phyloP scores from a whole-genome alignment of 805 yeast genomes.

The Teunomyces kruisii region DNA sequence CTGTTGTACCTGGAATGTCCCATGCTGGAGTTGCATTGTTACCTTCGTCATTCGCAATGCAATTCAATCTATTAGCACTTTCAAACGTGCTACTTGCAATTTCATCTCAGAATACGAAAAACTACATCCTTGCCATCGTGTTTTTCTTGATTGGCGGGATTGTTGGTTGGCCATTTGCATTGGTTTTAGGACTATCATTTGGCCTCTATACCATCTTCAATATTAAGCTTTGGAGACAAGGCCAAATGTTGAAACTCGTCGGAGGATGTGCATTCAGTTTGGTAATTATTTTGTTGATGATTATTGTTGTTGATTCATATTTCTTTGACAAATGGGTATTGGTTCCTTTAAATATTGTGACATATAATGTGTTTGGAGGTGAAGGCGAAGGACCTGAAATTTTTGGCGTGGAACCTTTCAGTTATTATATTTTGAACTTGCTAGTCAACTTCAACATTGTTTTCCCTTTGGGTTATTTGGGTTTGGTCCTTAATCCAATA shows the following conservation, averaged over 20 bases:
- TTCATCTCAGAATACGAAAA: slow-evolving; percentile 8
- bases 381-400: slow-evolving; percentile 83
- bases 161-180: slow-evolving; percentile 89
- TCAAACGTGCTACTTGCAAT: slow-evolving; percentile 33
- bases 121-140: slow-evolving; percentile 28
- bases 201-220: slow-evolving; percentile 35
- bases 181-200: slow-evolving; percentile 64
- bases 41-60: slow-evolving; percentile 75
- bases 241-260: slow-evolving; percentile 10
- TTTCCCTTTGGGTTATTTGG: slow-evolving; percentile 41
- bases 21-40: slow-evolving; percentile 85
- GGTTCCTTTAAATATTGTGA: slow-evolving; percentile 79
- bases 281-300: slow-evolving; percentile 17
- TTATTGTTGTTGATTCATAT: slow-evolving; percentile 53
- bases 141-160: slow-evolving; percentile 67
- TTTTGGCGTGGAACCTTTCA: slow-evolving; percentile 81
- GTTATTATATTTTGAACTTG: slow-evolving; percentile 68
- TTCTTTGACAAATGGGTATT: slow-evolving; percentile 61
- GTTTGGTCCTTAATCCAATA: slow-evolving; percentile 28
- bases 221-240: slow-evolving; percentile 8
- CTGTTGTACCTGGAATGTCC: slow-evolving; percentile 76
- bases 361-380: slow-evolving; percentile 73
- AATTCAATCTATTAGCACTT: slow-evolving; percentile 45
- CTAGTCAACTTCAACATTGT: slow-evolving; percentile 70
- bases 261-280: slow-evolving; percentile 16